These are phyloP conservation scores for Phaeotremella skinneri DNA, from an alignment of 768 basidiomycete genomes.

Conservation along the genomic window DNA sequence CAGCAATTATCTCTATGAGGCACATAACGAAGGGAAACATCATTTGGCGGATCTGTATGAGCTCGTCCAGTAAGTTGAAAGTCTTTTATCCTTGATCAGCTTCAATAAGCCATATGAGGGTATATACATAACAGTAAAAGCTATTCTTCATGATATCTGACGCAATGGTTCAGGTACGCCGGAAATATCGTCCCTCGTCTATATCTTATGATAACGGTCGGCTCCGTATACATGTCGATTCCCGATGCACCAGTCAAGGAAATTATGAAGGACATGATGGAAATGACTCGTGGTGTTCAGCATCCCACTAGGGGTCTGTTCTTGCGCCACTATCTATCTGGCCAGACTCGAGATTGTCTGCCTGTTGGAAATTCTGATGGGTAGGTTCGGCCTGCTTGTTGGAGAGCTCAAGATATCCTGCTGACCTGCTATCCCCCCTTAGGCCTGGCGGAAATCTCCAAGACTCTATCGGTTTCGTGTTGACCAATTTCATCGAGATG, in stretches of 20 bases:
- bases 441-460: slow-evolving; percentile 86
- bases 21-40: slow-evolving; percentile 84
- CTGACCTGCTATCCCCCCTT: slow-evolving; percentile 2
- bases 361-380: slow-evolving; percentile 80
- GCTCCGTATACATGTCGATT: slow-evolving; percentile 98
- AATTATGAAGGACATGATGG: slow-evolving; percentile 99
- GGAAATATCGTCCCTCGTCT: slow-evolving; percentile 50
- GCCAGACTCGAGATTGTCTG: slow-evolving; percentile 93
- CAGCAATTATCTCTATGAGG: slow-evolving; percentile 88
- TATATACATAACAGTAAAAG: neutral
- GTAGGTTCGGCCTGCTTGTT: slow-evolving; percentile 55
- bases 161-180: slow-evolving; percentile 29
- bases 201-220: slow-evolving; percentile 98
- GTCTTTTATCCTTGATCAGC: neutral
- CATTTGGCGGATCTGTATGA: slow-evolving; percentile 98
- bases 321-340: slow-evolving; percentile 91
- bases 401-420: neutral
- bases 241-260: slow-evolving; percentile 96
- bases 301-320: slow-evolving; percentile 97
- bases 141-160: neutral
- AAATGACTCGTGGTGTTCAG: slow-evolving; percentile 95
- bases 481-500: slow-evolving; percentile 99
- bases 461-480: slow-evolving; percentile 91
- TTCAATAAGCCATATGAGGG: neutral
- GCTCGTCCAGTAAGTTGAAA: slow-evolving; percentile 80